Base-by-base conservation (phyloP, 306 rosid genomes). In the Quillaja saponaria region DNA sequence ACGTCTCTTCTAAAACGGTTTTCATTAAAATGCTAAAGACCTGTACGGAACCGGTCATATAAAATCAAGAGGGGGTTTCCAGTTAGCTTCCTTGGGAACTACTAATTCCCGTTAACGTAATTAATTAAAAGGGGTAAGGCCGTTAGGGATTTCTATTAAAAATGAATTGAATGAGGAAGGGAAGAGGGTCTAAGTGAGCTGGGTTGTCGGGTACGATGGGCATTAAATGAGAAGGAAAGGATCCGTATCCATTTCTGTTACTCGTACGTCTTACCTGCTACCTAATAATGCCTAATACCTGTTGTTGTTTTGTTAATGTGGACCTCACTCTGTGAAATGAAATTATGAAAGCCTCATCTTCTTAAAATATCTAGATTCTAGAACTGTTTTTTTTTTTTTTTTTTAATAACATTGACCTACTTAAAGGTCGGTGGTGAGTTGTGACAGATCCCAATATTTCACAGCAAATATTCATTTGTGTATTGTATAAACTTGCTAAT, bases 171-270 rank as follows among this genome's bases (percentile, higher is more conserved):
- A 67, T 66, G 45, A 61, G 74, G n/a, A 61, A 52, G 53, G 78
- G 62, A 67, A 59, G 77, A 55, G 74, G 44, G 7, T 12, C 2
- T 12, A 8, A 39, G 10, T 1, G 44, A 7, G 44, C 4, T 25
- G 59, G 19, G 42, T 16, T 74, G 80, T 74, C 77, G 75, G 78
- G 78, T 33, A 6, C 16, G 60, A 18, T 55, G 46, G 58, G 20
- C 10, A 67, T 69, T 67, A 39, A 47, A 68, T 17, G 71, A 20
- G 13, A 47, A 68, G 58, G 52, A 64, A 38, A 68, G 3, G 76
- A 81, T 71, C 71, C 79, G 82, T 71, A 73, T 78, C 81, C 34
- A 11, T 73, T 78, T 84, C 74, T 68, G 80, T 84, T 77, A 71
- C 84, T 66, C 74, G 80, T 80, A 84, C 88, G 19, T 67, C 67